Evolutionary conservation across 148 eudicot genomes (phyloP).

Genomic region (Silene uniflora): DNA sequence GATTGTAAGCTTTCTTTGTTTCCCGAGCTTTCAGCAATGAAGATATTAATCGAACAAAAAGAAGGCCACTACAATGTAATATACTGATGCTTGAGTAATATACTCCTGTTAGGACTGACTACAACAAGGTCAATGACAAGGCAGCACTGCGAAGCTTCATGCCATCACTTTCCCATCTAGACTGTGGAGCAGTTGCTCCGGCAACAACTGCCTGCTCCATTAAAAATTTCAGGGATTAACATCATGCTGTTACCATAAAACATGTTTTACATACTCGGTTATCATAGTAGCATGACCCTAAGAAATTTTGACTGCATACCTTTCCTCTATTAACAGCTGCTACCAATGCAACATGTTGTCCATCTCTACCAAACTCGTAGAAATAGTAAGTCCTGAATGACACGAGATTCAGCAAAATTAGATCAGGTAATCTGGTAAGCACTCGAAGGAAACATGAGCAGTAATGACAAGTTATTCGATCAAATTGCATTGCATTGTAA

Average conservation of each 20-base stretch:
- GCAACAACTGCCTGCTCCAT: constrained; percentile 63
- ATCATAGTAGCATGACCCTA: background rate
- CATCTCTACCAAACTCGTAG: constrained; percentile 76
- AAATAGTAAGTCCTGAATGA: constrained; percentile 80
- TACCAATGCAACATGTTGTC: constrained; percentile 79
- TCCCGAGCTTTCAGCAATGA: background rate
- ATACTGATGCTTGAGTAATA: no score
- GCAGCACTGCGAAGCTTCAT: constrained; percentile 96
- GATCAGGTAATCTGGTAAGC: background rate
- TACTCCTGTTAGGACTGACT: constrained; percentile 21
- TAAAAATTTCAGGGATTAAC: background rate
- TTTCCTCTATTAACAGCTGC: constrained; percentile 84
- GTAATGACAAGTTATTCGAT: background rate
- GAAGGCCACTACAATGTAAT: no score
- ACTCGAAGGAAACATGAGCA: background rate
- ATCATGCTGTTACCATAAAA: background rate
- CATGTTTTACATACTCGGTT: background rate
- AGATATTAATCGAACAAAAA: background rate
- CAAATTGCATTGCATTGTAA: no score
- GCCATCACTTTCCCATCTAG: constrained; percentile 76
- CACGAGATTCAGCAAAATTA: constrained; percentile 15
- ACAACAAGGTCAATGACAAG: constrained; percentile 64
- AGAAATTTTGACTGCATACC: constrained; percentile 32
- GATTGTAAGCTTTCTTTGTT: no score
- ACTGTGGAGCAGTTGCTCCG: constrained; percentile 73